Evolutionary conservation across 768 basidiomycete species (phyloP).

Genomic region (Nidula microcarpa): DNA sequence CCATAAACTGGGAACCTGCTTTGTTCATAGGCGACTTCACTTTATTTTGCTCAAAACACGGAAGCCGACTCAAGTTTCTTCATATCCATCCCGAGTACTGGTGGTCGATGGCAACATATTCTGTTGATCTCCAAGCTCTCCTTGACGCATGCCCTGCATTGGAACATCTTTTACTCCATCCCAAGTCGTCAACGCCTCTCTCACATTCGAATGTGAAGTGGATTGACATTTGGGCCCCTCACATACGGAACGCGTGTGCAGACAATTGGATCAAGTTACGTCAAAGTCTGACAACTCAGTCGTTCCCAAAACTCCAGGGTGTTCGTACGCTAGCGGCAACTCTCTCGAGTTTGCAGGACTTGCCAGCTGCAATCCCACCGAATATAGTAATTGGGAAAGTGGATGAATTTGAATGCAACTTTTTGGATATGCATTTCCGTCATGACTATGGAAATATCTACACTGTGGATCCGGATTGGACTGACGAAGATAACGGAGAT

Average conservation of each 20-base stretch:
- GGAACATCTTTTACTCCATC: conserved; percentile 7
- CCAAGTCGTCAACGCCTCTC: not conserved
- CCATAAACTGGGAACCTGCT: not conserved
- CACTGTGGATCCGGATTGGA: not conserved
- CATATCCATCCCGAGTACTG: conserved; percentile 3
- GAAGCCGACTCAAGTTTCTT: conserved; percentile 3
- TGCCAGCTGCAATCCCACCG: not conserved
- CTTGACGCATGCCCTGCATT: conserved; percentile 3
- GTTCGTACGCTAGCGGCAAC: not conserved
- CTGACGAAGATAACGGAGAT: not conserved
- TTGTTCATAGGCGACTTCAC: not conserved
- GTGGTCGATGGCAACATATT: not conserved
- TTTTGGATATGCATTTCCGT: not conserved
- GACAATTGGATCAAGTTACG: not conserved
- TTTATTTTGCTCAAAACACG: conserved; percentile 1
- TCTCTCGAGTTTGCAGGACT: not conserved
- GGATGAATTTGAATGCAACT: not conserved
- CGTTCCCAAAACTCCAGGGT: not conserved
- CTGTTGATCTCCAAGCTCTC: not conserved
- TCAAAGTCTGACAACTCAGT: not conserved
- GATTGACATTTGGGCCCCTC: conserved; percentile 7
- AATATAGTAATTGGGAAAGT: not conserved
- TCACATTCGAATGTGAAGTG: conserved; percentile 4
- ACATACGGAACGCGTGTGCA: not conserved
- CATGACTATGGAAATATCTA: not conserved